Evolutionary conservation across 305 asterid genomes (phyloP), one percentile per base, ranked within the genome.

Genomic region (Stenogyne calaminthoides): DNA sequence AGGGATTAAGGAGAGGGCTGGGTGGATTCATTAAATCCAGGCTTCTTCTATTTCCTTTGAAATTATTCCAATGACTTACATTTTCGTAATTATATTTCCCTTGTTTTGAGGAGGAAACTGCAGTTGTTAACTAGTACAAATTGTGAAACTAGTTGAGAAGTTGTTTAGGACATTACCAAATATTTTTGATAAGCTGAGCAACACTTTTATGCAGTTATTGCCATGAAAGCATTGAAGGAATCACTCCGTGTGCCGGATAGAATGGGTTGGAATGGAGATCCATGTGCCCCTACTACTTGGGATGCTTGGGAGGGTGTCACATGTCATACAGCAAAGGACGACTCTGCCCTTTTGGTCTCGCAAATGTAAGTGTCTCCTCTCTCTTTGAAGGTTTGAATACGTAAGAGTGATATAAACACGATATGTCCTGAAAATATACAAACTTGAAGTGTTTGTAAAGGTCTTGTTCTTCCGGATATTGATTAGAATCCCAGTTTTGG

Each of bases 211-310:
- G 86, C 88, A 95, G 99, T 84, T 65, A 73, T 57, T 72, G 98
- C 96, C 29, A 95, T 95, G 99, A 87, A 77, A 82, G 93, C 96
- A 55, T 79, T 92, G 85, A 95, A 90, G 81, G 94, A 86, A 67
- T 92, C 98, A 15, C 93, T 92, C 12, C 92, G 91, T 10, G 87
- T 95, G 76, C 99, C 99, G 3, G 94, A 86, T 36, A 85, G 99
- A 82, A 92, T 95, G 99, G 99, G 99, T 46, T 95, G 99, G 99
- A 92, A 92, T 69, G 99, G 99, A 44, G 99, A 95, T 77, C 97
- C 98, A 7, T 95, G 99, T 76, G 98, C 98, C 69, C 99, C 99
- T 69, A 84, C 98, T 29, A 79, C 79, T 54, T 95, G 99, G 99
- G 99, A 92, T 84, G 98, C 99, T 71, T 95, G 99, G 99, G 99